Percentiles rank a stretch among this genome's conserved stretches.
Evolutionary conservation across 2,329 filamentous ascomycete genomes (phyloP).

Genomic region (Fusarium verrucosum): DNA sequence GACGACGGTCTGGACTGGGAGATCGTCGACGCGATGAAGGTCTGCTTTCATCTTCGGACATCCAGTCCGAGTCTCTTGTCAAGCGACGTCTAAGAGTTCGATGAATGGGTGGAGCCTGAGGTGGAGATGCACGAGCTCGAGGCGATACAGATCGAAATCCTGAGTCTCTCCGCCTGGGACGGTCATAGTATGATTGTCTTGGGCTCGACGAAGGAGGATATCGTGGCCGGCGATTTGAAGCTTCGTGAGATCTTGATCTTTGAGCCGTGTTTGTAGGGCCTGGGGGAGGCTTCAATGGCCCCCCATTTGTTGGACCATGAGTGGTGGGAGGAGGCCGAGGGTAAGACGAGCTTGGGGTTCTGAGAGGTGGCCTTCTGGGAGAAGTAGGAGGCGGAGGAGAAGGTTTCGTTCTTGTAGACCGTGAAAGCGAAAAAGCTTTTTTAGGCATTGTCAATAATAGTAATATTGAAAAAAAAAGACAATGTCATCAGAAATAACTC

Average conservation of each 20-base stretch:
- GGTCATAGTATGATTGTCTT: constrained; percentile 27
- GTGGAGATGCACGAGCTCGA: constrained; percentile 14
- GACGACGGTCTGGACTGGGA: constrained; percentile 10
- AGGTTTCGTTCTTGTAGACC: constrained; percentile 32
- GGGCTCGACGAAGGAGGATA: constrained; percentile 14
- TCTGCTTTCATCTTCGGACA: constrained; percentile 39
- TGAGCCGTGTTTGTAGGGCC: not conserved
- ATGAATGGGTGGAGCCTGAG: not conserved
- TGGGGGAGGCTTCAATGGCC: constrained; percentile 12
- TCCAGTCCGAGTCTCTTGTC: constrained; percentile 34
- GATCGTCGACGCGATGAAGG: constrained; percentile 27
- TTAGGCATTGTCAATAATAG: constrained; percentile 26
- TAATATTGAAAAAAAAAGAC: not conserved
- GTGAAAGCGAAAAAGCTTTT: constrained; percentile 19
- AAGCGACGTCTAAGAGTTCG: constrained; percentile 21
- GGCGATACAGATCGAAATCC: constrained; percentile 35
- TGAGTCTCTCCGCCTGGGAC: constrained; percentile 15
- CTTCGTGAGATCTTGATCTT: constrained; percentile 37
- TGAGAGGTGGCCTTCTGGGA: constrained; percentile 17
- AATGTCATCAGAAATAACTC: not conserved
- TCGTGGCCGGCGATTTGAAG: constrained; percentile 19
- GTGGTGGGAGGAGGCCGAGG: constrained; percentile 27
- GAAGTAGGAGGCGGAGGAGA: constrained; percentile 15
- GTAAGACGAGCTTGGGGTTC: not conserved
- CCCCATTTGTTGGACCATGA: constrained; percentile 8